Conservation (phyloP, 495 filamentous ascomycete genomes). For the Pseudotulostoma volvatum region DNA sequence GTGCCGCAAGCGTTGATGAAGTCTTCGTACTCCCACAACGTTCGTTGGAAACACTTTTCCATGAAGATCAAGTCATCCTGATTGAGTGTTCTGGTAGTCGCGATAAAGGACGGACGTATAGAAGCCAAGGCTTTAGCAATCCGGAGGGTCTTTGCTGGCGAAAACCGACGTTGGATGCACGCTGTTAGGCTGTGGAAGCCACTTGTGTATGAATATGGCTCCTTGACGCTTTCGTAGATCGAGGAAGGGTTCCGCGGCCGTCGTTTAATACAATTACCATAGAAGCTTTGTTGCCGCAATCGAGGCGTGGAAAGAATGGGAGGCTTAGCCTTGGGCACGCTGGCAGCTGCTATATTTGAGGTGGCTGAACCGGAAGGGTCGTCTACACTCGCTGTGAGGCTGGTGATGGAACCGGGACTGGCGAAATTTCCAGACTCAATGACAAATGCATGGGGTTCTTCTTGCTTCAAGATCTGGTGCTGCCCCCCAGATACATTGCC, state of each 20-base stretch:
- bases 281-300: slow-evolving; percentile 31
- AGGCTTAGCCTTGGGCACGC: slow-evolving; percentile 12
- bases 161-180: slow-evolving; percentile 65
- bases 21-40: slow-evolving; percentile 79
- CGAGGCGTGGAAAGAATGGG: slow-evolving; percentile 27
- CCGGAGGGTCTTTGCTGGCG: slow-evolving; percentile 46
- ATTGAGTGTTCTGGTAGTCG: slow-evolving; percentile 67
- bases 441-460: slow-evolving; percentile 49
- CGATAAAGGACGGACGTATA: slow-evolving; percentile 84
- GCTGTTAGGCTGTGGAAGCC: slow-evolving; percentile 79
- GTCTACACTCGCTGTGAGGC: slow-evolving; percentile 28
- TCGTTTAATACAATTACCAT: slow-evolving; percentile 22
- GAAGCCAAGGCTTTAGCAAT: slow-evolving; percentile 77
- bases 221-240: slow-evolving; percentile 76
- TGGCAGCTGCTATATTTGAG: slow-evolving; percentile 8
- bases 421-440: slow-evolving; percentile 51
- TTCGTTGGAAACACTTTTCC: slow-evolving; percentile 92
- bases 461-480: slow-evolving; percentile 30
- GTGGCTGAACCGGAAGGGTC: slow-evolving; percentile 20
- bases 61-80: slow-evolving; percentile 84
- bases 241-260: slow-evolving; percentile 58
- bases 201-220: slow-evolving; percentile 77
- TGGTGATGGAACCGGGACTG: slow-evolving; percentile 33
- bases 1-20: slow-evolving; percentile 76
- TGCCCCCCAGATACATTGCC: slow-evolving; percentile 20